phyloP scores from a whole-genome alignment of 345 rosid species.

The Gossypium raimondii region DNA sequence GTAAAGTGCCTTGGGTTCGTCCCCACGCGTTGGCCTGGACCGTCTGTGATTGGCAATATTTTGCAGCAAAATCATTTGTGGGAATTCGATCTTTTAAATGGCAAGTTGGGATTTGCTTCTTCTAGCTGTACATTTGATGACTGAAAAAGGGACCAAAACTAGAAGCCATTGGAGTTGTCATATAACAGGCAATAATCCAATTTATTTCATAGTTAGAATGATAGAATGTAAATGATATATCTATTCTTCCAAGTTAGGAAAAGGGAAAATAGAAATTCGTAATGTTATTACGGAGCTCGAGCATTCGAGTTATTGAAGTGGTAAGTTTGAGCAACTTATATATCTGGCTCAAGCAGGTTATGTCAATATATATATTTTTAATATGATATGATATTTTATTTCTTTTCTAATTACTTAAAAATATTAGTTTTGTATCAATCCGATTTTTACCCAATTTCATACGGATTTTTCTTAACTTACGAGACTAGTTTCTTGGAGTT shows the following conservation, averaged over 20 bases:
- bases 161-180: background rate
- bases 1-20: slow-evolving; percentile 43
- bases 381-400: too few species aligned
- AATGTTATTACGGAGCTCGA: too few species aligned
- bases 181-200: background rate
- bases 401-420: too few species aligned
- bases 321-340: too few species aligned
- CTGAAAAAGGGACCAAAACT: background rate
- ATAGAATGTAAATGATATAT: background rate
- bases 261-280: too few species aligned
- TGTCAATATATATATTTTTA: too few species aligned
- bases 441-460: too few species aligned
- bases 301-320: too few species aligned
- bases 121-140: slow-evolving; percentile 36
- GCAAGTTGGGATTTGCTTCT: slow-evolving; percentile 48
- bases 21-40: slow-evolving; percentile 22
- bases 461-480: too few species aligned
- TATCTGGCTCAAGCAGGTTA: too few species aligned
- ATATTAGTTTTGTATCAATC: too few species aligned
- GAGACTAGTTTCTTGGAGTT: too few species aligned
- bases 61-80: slow-evolving; percentile 69
- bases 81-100: slow-evolving; percentile 40
- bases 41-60: slow-evolving; percentile 41
- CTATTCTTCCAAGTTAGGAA: background rate
- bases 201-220: background rate